These are phyloP conservation scores for Paracorniculantispora psalliotae DNA, from an alignment of 2,329 filamentous ascomycete species.

Conservation along the genomic window DNA sequence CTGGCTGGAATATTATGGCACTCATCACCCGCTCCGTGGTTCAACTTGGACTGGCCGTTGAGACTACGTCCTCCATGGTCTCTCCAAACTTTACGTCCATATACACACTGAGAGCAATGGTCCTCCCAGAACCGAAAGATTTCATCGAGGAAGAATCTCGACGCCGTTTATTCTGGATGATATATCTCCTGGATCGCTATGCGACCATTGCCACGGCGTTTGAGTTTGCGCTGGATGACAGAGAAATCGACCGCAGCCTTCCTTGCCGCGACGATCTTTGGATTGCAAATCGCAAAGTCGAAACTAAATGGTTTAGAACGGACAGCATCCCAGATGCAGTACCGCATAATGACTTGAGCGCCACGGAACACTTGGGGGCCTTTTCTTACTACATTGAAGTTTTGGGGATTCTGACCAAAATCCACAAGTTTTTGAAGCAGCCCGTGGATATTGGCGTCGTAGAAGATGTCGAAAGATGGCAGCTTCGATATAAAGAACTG, in stretches of 20 bases:
- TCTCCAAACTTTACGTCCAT: conserved; percentile 79
- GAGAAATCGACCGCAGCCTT: conserved; percentile 80
- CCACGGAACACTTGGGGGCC: conserved; percentile 75
- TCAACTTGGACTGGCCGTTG: conserved; percentile 78
- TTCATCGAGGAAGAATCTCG: conserved; percentile 89
- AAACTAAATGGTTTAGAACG: conserved; percentile 74
- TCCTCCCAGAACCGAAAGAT: conserved; percentile 74
- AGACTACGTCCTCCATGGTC: conserved; percentile 72
- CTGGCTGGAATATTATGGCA: conserved; percentile 87
- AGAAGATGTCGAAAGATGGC: conserved; percentile 85
- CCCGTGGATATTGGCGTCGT: conserved; percentile 83
- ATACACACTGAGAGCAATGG: conserved; percentile 80
- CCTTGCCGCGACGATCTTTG: conserved; percentile 86
- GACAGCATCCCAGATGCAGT: conserved; percentile 38
- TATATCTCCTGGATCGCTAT: conserved; percentile 85
- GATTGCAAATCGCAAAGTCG: conserved; percentile 75
- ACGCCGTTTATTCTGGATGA: conserved; percentile 86
- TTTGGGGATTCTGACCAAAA: conserved; percentile 77
- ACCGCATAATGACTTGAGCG: conserved; percentile 59
- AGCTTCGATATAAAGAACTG: conserved; percentile 77
- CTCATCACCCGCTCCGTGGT: conserved; percentile 85
- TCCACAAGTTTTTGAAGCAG: conserved; percentile 83
- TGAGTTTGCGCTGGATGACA: conserved; percentile 83
- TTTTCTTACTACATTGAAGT: conserved; percentile 92
- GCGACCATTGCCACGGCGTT: conserved; percentile 89